These are phyloP conservation scores for Ascomycota sp. DNA, from an alignment of 2,329 filamentous ascomycete genomes.

Conservation along the genomic window DNA sequence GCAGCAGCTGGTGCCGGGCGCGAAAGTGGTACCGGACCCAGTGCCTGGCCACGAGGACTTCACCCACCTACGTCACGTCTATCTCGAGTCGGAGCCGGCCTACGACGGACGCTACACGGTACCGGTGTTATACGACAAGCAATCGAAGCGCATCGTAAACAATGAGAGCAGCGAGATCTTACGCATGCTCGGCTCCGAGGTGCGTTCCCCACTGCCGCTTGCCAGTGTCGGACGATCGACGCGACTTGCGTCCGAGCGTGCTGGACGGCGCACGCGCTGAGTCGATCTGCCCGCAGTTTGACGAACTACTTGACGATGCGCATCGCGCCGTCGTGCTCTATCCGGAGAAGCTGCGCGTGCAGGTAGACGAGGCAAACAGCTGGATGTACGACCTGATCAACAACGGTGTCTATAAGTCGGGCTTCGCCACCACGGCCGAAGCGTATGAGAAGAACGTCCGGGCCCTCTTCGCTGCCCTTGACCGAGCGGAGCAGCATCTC, in stretches of 20 bases:
- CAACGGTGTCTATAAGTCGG: constrained; percentile 52
- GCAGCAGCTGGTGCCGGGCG: constrained; percentile 32
- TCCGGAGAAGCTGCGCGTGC: constrained; percentile 34
- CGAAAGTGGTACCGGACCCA: constrained; percentile 43
- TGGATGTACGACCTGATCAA: constrained; percentile 63
- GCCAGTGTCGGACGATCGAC: background rate
- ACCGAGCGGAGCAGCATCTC: constrained; percentile 54
- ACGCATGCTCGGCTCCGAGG: constrained; percentile 64
- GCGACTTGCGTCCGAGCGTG: too few species aligned
- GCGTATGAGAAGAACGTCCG: constrained; percentile 58
- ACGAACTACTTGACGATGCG: constrained; percentile 40
- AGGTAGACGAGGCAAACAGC: constrained; percentile 56
- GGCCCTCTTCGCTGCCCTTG: constrained; percentile 52
- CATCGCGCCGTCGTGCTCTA: constrained; percentile 42
- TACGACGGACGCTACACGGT: constrained; percentile 72
- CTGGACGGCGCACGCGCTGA: too few species aligned
- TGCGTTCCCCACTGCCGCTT: constrained; percentile 10
- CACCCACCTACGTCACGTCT: constrained; percentile 52
- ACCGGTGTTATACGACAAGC: constrained; percentile 65
- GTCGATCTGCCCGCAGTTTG: constrained; percentile 27
- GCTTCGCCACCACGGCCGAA: constrained; percentile 64
- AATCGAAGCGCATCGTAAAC: constrained; percentile 54
- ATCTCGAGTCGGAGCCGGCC: constrained; percentile 49
- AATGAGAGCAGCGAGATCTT: constrained; percentile 88
- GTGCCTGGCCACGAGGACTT: constrained; percentile 47